phyloP scores from a whole-genome alignment of 2,329 filamentous ascomycete genomes.

The Cytospora mali region DNA sequence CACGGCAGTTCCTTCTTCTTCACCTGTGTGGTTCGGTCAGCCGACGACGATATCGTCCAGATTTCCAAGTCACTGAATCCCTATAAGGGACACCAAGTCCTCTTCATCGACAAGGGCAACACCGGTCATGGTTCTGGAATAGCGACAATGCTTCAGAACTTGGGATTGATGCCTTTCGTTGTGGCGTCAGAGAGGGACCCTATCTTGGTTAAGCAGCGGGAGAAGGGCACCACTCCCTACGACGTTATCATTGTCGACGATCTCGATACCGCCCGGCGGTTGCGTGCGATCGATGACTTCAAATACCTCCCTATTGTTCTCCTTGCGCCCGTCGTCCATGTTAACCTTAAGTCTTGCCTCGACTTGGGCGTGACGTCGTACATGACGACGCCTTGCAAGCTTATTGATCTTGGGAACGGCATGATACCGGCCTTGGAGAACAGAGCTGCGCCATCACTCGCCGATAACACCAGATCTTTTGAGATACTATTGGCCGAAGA shows the following conservation, averaged over 20 bases:
- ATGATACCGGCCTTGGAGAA: slow-evolving; percentile 96
- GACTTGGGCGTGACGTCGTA: slow-evolving; percentile 98
- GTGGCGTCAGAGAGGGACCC: slow-evolving; percentile 76
- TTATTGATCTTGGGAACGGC: slow-evolving; percentile 92
- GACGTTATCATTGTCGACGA: slow-evolving; percentile 97
- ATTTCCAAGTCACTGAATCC: slow-evolving; percentile 84
- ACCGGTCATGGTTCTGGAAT: slow-evolving; percentile 79
- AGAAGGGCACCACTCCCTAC: slow-evolving; percentile 68
- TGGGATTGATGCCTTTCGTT: slow-evolving; percentile 81
- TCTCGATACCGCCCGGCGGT: slow-evolving; percentile 81
- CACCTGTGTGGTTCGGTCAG: slow-evolving; percentile 86
- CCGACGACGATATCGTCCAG: slow-evolving; percentile 73
- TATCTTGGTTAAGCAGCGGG: slow-evolving; percentile 55
- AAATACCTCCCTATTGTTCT: slow-evolving; percentile 97
- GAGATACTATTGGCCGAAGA: slow-evolving; percentile 95
- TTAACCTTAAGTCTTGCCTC: slow-evolving; percentile 89
- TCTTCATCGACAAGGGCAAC: slow-evolving; percentile 91
- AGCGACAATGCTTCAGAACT: slow-evolving; percentile 72
- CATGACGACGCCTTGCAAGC: slow-evolving; percentile 94
- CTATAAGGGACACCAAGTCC: slow-evolving; percentile 89
- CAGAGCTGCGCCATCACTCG: slow-evolving; percentile 84
- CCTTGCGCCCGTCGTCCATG: slow-evolving; percentile 83
- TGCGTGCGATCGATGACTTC: slow-evolving; percentile 89
- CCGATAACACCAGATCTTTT: slow-evolving; percentile 93
- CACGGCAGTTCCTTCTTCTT: slow-evolving; percentile 96